A percentile compares a stretch with the other conserved stretches of the same genome.
These are phyloP conservation scores for Nepenthes alata DNA, from an alignment of 179 eudicot genomes.

Conservation along the genomic window DNA sequence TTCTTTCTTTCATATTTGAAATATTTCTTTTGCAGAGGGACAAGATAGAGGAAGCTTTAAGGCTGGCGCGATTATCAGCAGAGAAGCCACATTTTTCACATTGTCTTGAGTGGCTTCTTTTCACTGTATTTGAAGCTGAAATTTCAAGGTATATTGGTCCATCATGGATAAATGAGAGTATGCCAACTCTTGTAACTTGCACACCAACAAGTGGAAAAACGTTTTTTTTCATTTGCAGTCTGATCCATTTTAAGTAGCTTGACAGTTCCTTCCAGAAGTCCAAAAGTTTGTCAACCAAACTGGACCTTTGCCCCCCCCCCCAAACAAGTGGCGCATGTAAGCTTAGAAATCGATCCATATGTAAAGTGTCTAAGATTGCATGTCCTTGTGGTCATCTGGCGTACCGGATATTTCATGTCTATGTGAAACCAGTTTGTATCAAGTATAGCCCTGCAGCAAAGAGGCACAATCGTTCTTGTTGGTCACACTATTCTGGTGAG, in stretches of 20 bases:
- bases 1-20: conserved; percentile 4
- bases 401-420: no score
- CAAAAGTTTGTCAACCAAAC: no score
- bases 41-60: conserved; percentile 87
- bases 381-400: no score
- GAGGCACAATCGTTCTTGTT: no score
- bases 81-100: conserved; percentile 97
- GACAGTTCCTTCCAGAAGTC: no score
- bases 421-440: no score
- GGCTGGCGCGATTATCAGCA: conserved; percentile 76
- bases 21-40: conserved; percentile 46
- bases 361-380: no score
- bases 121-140: conserved; percentile 95
- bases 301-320: no score
- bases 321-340: no score
- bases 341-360: no score
- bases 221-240: neutral
- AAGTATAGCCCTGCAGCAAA: no score
- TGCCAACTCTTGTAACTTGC: neutral
- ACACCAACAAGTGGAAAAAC: neutral
- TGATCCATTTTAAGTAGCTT: neutral
- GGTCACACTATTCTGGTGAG: no score
- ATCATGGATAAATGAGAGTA: neutral
- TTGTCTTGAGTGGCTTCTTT: conserved; percentile 98
- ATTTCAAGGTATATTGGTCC: conserved; percentile 55